Evolutionary conservation across 2,329 filamentous ascomycete species (phyloP), one percentile per base, ranked within the genome.

Genomic region (Hypoxylon sp.): DNA sequence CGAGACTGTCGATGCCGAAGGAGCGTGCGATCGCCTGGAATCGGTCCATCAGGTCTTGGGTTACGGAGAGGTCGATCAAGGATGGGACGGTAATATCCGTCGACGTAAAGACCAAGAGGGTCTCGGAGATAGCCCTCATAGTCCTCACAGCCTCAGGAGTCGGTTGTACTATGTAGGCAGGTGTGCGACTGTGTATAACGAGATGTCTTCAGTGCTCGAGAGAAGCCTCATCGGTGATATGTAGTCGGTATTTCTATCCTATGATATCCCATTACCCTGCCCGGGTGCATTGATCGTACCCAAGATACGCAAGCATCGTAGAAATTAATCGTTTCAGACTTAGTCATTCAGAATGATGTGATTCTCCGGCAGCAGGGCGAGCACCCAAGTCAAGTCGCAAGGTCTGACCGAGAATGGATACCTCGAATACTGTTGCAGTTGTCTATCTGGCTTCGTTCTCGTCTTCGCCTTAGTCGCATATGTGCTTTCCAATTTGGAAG

Each of bases 41-140:
- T 51, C 50, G 23, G 45, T 57, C 53, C 23, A 47, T 27, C 38
- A 24, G 50, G 48, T 24, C 26, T 46, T 49, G 45, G 48, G 48
- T 13, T 20, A 40, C 35, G 38, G 24, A 37, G 24, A 41, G 23
- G 40, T 47, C 41, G 18, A 48, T 41, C 43, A 49, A 45, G 57
- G 55, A 56, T 56, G 26, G 37, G 38, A 35, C 31, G 31, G 6
- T n/a, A 35, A 35, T 35, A 35, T 35, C 31, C 31, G 31, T 18
- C 15, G 31, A 35, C 7, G 6, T 35, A 35, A 15, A 13, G 3
- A n/a, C 15, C 11, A 18, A n/a, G n/a, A 20, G 29, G 38, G 48
- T 61, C 46, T 59, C 59, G 59, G 50, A 53, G 53, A 62, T 55
- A 48, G 13, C 7, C n/a, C n/a, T n/a, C n/a, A n/a, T n/a, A n/a